Percentiles rank a stretch among this genome's conserved stretches.
Evolutionary conservation across 768 basidiomycete species (phyloP).

Genomic region (Pluteus cervinus): DNA sequence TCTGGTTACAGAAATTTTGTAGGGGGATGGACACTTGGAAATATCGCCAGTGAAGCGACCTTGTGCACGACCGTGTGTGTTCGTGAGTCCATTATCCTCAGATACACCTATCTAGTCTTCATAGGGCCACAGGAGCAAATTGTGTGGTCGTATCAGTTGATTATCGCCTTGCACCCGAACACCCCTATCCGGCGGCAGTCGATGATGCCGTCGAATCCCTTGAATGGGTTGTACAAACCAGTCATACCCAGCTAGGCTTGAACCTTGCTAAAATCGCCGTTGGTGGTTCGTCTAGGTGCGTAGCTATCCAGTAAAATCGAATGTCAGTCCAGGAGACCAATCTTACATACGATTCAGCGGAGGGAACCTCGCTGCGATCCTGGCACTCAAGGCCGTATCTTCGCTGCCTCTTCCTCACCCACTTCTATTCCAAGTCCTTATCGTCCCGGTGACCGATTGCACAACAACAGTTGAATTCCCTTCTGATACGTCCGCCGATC

Average conservation of each 20-base stretch:
- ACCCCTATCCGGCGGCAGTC: slow-evolving; percentile 65
- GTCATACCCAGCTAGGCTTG: slow-evolving; percentile 36
- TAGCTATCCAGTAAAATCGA: not conserved
- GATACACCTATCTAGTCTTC: not conserved
- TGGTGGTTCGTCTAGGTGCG: slow-evolving; percentile 68
- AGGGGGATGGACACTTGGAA: slow-evolving; percentile 79
- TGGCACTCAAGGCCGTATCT: slow-evolving; percentile 56
- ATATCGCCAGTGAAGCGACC: slow-evolving; percentile 50
- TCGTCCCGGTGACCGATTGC: slow-evolving; percentile 73
- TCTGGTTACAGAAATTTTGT: not conserved
- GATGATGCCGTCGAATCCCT: slow-evolving; percentile 66
- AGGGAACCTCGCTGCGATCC: slow-evolving; percentile 62
- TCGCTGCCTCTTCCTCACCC: slow-evolving; percentile 37
- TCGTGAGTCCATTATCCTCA: slow-evolving; percentile 27
- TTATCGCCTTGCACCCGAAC: slow-evolving; percentile 68
- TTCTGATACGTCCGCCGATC: not conserved
- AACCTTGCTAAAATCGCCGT: slow-evolving; percentile 55
- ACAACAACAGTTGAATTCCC: slow-evolving; percentile 46
- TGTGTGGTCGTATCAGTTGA: slow-evolving; percentile 64
- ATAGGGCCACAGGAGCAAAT: slow-evolving; percentile 37
- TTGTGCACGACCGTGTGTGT: slow-evolving; percentile 59
- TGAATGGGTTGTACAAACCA: slow-evolving; percentile 51
- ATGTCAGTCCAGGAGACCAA: not conserved
- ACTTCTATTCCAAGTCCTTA: slow-evolving; percentile 54
- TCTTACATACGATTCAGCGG: slow-evolving; percentile 35